phyloP scores from a whole-genome alignment of 2,329 filamentous ascomycete species.

The Trichoderma koningii region DNA sequence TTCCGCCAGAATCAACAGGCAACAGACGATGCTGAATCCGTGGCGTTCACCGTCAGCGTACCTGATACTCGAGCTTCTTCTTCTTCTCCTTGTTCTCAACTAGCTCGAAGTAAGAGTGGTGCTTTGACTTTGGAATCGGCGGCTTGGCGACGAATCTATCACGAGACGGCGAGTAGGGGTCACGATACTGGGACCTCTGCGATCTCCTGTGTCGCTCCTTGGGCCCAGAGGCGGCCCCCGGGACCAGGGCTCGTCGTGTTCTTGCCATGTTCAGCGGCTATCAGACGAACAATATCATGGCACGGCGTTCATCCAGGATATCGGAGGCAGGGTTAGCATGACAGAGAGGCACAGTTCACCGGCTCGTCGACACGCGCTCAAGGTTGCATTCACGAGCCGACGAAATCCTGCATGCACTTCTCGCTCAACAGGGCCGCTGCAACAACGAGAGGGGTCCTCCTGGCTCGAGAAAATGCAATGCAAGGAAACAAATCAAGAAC shows the following conservation, averaged over 20 bases:
- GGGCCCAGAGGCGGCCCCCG: conserved; percentile 37
- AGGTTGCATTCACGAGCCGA: conserved; percentile 15
- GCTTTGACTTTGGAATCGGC: conserved; percentile 51
- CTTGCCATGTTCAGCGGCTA: conserved; percentile 39
- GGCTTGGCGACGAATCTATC: conserved; percentile 44
- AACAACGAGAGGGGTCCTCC: conserved; percentile 8
- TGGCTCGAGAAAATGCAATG: conserved; percentile 3
- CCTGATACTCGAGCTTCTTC: conserved; percentile 64
- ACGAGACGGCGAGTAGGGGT: conserved; percentile 38
- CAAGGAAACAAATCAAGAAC: neutral
- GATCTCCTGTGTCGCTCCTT: conserved; percentile 43
- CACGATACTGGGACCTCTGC: conserved; percentile 40
- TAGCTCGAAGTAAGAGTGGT: conserved; percentile 65
- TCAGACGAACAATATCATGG: conserved; percentile 14
- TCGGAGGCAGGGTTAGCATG: conserved; percentile 3
- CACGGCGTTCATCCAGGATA: conserved; percentile 8
- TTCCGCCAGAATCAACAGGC: conserved; percentile 1
- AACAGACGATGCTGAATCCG: too few species aligned
- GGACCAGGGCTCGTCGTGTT: conserved; percentile 41
- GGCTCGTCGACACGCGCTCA: conserved; percentile 9
- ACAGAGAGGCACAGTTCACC: conserved; percentile 14
- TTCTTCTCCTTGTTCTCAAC: conserved; percentile 66
- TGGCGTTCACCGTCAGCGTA: conserved; percentile 40
- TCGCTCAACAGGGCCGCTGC: conserved; percentile 10
- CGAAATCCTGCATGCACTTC: conserved; percentile 15